phyloP scores from a whole-genome alignment of 2,329 filamentous ascomycete genomes.

The Epicoccum sorghinum region DNA sequence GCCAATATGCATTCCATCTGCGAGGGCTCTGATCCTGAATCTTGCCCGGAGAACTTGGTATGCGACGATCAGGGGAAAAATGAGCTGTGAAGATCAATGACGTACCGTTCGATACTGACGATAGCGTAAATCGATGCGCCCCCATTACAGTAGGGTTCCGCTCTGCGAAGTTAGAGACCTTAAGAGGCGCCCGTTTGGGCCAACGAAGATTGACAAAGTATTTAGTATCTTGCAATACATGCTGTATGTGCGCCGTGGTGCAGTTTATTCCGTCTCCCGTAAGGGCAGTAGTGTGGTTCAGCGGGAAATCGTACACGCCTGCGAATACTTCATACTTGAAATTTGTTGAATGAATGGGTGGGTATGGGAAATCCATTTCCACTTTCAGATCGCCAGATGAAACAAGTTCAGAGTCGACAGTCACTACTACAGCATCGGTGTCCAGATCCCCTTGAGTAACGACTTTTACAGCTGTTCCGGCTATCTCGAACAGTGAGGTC shows the following conservation, averaged over 20 bases:
- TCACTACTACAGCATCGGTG: conserved; percentile 54
- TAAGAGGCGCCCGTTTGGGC: conserved; percentile 44
- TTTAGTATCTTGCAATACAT: conserved; percentile 51
- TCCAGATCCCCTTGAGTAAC: conserved; percentile 54
- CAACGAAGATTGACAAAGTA: conserved; percentile 53
- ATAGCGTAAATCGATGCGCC: conserved; percentile 37
- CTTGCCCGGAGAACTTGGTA: conserved; percentile 23
- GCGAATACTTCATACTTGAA: conserved; percentile 53
- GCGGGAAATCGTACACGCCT: conserved; percentile 56
- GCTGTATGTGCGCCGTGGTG: conserved; percentile 51
- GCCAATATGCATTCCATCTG: conserved; percentile 59
- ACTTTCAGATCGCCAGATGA: conserved; percentile 48
- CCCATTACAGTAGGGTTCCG: conserved; percentile 50
- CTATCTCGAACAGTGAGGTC: conserved; percentile 53
- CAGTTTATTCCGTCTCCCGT: conserved; percentile 26
- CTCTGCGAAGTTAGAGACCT: conserved; percentile 42
- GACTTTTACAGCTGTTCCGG: conserved; percentile 49
- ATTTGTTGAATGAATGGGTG: conserved; percentile 42
- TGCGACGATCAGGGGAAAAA: conserved; percentile 34
- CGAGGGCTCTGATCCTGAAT: conserved; percentile 40
- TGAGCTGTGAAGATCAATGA: conserved; percentile 30
- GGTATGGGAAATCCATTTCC: conserved; percentile 60
- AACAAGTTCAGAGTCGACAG: conserved; percentile 53
- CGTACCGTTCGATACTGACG: conserved; percentile 4
- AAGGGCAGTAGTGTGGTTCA: conserved; percentile 52